These are phyloP conservation scores for Domatiomyces globalis DNA, from an alignment of 2,329 filamentous ascomycete species.

Conservation along the genomic window DNA sequence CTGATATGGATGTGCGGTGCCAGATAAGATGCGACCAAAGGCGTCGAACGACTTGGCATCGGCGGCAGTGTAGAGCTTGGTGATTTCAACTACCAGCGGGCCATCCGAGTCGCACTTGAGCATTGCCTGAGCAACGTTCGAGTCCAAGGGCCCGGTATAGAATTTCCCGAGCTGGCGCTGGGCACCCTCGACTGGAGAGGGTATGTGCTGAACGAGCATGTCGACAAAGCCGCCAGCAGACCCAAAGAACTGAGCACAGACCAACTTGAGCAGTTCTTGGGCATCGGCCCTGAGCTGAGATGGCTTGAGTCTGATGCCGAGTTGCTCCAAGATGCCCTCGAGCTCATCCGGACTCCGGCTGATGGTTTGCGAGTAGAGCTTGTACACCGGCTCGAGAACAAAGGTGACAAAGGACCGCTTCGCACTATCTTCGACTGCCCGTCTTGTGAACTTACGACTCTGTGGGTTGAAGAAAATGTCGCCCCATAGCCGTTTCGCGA, in stretches of 20 bases:
- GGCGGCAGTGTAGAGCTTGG: slow-evolving; percentile 78
- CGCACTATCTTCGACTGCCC: slow-evolving; percentile 63
- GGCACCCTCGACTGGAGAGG: slow-evolving; percentile 69
- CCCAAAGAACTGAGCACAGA: slow-evolving; percentile 93
- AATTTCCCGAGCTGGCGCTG: slow-evolving; percentile 65
- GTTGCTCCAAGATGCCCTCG: slow-evolving; percentile 58
- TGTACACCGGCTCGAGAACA: slow-evolving; percentile 92
- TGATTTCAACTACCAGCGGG: slow-evolving; percentile 78
- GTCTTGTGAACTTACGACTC: slow-evolving; percentile 83
- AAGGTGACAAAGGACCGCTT: slow-evolving; percentile 88
- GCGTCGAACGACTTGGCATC: slow-evolving; percentile 88
- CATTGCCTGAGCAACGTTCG: slow-evolving; percentile 68
- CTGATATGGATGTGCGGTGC: slow-evolving; percentile 66
- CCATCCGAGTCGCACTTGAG: slow-evolving; percentile 73
- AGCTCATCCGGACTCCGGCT: slow-evolving; percentile 78
- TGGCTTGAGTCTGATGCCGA: slow-evolving; percentile 80
- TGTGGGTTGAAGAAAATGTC: slow-evolving; percentile 91
- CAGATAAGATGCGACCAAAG: slow-evolving; percentile 84
- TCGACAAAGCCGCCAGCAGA: slow-evolving; percentile 82
- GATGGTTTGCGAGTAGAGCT: slow-evolving; percentile 88
- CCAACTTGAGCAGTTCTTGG: slow-evolving; percentile 71
- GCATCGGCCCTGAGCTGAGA: slow-evolving; percentile 85
- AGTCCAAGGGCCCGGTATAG: slow-evolving; percentile 82
- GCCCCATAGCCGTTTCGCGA: slow-evolving; percentile 78
- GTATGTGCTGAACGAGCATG: slow-evolving; percentile 82